Conservation (phyloP, 352 stramenopile species). For the Blastocystis sp. region DNA sequence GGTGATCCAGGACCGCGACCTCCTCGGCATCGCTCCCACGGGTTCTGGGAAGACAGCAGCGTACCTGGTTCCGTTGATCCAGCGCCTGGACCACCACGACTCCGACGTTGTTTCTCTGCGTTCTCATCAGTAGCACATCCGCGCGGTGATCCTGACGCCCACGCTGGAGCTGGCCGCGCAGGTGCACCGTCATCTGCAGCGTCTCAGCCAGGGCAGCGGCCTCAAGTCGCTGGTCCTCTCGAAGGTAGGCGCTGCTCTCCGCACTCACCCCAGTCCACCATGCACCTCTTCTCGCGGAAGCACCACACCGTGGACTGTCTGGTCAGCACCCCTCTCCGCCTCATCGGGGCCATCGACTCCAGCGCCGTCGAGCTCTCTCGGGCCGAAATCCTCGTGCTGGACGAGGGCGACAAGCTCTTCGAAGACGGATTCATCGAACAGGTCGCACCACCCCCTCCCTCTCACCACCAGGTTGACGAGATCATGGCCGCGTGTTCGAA, state of each 20-base stretch:
- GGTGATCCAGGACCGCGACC: conserved; percentile 79
- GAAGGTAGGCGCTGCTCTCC: conserved; percentile 78
- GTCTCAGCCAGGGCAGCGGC: conserved; percentile 74
- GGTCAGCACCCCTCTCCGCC: conserved; percentile 87
- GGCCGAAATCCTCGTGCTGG: conserved; percentile 88
- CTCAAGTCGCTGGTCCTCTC: conserved; percentile 80
- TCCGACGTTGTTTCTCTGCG: conserved; percentile 60
- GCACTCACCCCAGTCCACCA: not conserved
- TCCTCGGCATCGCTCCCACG: conserved; percentile 90
- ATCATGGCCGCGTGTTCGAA: conserved; percentile 84
- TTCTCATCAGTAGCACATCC: conserved; percentile 71
- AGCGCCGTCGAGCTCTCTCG: conserved; percentile 53
- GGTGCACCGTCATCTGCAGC: conserved; percentile 86
- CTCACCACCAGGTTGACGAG: conserved; percentile 92
- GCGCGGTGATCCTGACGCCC: conserved; percentile 86
- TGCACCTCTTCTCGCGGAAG: conserved; percentile 42
- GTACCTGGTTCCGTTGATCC: conserved; percentile 88
- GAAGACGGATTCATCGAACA: conserved; percentile 74
- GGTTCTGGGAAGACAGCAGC: conserved; percentile 91
- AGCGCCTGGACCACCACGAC: conserved; percentile 70
- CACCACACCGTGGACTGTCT: conserved; percentile 83
- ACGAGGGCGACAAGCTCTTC: conserved; percentile 96
- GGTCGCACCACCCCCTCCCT: conserved; percentile 63
- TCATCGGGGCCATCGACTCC: conserved; percentile 72
- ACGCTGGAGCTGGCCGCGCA: conserved; percentile 93